These are phyloP conservation scores for Aspergillus hancockii DNA, from an alignment of 495 filamentous ascomycete species.

Conservation along the genomic window DNA sequence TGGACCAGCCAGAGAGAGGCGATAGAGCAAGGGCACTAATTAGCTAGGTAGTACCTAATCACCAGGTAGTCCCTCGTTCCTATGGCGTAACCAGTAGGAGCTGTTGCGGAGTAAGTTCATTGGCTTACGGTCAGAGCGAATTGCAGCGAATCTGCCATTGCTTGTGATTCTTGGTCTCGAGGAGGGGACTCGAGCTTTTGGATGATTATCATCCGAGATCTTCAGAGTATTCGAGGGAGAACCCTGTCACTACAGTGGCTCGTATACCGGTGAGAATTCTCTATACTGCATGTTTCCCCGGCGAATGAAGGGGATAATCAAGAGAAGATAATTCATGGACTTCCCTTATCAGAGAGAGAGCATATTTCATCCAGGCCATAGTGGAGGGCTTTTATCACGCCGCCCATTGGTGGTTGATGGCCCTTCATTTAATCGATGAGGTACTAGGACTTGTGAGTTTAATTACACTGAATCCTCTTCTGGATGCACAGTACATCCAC, in stretches of 20 bases:
- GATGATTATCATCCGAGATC: neutral
- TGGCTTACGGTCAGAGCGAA: neutral
- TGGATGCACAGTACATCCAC: too few relatives aligned
- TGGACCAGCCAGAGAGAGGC: slow-evolving; percentile 12
- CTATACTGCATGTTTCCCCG: neutral
- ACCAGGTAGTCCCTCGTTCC: neutral
- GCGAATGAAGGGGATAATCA: neutral
- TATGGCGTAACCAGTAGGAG: slow-evolving; percentile 1
- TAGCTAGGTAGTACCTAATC: neutral
- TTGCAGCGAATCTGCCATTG: neutral
- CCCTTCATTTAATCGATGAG: neutral
- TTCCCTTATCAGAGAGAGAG: neutral
- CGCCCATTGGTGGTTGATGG: neutral
- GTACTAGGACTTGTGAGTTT: neutral
- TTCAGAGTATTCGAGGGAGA: neutral
- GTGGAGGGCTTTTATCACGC: neutral
- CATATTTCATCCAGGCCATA: too few relatives aligned
- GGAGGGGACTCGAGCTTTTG: neutral
- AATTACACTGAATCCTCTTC: too few relatives aligned
- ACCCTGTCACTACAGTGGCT: neutral
- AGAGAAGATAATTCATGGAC: neutral
- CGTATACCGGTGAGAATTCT: neutral
- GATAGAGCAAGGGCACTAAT: slow-evolving; percentile 8
- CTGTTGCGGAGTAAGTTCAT: slow-evolving; percentile 3
- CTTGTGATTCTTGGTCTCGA: slow-evolving; percentile 1